Evolutionary conservation across 2,329 filamentous ascomycete genomes (phyloP).

Genomic region (Dothistroma pini): DNA sequence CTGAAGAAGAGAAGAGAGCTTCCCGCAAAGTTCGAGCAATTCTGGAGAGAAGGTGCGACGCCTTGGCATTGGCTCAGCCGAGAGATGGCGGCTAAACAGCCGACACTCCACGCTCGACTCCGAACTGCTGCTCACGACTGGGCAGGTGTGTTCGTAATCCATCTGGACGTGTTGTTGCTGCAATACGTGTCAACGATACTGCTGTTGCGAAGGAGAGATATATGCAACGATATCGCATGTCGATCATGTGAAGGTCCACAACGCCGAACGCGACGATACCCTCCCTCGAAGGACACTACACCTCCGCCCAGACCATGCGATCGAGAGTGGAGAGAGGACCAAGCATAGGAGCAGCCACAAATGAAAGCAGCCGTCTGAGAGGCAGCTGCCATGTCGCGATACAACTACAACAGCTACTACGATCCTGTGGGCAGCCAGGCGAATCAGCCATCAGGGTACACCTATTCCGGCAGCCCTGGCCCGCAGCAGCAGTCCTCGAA

Average conservation of each 20-base stretch:
- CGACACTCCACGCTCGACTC: neutral
- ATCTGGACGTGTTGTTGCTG: neutral
- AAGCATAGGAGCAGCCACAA: neutral
- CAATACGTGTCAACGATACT: neutral
- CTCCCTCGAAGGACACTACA: neutral
- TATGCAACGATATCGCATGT: neutral
- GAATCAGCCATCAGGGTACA: constrained; percentile 24
- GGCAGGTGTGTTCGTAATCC: neutral
- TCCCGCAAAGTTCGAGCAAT: constrained; percentile 4
- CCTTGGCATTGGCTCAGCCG: neutral
- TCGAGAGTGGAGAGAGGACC: neutral
- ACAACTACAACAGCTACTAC: constrained; percentile 33
- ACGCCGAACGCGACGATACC: neutral
- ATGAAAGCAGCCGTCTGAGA: neutral
- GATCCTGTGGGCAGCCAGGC: constrained; percentile 33
- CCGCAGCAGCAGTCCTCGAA: constrained; percentile 13
- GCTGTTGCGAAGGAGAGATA: neutral
- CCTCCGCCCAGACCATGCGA: neutral
- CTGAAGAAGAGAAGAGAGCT: constrained; percentile 5
- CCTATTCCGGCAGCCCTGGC: constrained; percentile 17
- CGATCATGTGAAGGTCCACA: neutral
- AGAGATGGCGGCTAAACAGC: neutral
- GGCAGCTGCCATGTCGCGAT: constrained; percentile 25
- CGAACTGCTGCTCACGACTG: no score
- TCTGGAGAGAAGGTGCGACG: neutral